Conservation (phyloP, 345 rosid genomes). For the Eucalyptus virginea region DNA sequence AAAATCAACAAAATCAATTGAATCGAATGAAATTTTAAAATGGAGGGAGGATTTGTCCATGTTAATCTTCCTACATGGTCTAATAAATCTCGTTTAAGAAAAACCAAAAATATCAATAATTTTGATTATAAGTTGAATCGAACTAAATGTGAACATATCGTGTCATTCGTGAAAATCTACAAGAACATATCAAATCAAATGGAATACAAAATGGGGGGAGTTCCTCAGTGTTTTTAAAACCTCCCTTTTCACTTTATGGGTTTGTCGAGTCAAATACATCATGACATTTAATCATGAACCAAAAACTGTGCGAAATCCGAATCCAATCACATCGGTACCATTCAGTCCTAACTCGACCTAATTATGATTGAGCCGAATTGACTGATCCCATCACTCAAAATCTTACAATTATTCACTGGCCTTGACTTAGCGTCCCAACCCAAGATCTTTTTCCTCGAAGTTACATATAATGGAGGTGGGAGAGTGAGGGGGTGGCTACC, state of each 20-base stretch:
- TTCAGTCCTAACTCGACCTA: background rate
- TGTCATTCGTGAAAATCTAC: background rate
- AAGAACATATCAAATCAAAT: too few relatives aligned
- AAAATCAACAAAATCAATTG: background rate
- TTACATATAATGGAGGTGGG: background rate
- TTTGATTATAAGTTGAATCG: too few relatives aligned
- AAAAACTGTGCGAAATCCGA: background rate
- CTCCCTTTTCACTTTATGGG: rapidly evolving
- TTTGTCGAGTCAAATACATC: too few relatives aligned
- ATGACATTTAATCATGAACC: too few relatives aligned
- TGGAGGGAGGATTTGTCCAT: background rate
- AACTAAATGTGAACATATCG: too few relatives aligned
- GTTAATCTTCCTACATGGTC: background rate
- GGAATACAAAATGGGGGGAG: background rate
- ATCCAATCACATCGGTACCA: background rate
- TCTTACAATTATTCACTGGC: background rate
- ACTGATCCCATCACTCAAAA: background rate
- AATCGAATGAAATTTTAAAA: background rate
- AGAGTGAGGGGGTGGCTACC: background rate
- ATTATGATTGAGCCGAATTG: too few relatives aligned
- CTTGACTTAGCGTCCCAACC: background rate
- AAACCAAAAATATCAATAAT: background rate
- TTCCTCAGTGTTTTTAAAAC: background rate
- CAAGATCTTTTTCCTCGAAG: background rate
- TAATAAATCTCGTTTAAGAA: background rate